phyloP scores from a whole-genome alignment of 1,284 basidiomycete genomes.

The Puccinia sorghi region DNA sequence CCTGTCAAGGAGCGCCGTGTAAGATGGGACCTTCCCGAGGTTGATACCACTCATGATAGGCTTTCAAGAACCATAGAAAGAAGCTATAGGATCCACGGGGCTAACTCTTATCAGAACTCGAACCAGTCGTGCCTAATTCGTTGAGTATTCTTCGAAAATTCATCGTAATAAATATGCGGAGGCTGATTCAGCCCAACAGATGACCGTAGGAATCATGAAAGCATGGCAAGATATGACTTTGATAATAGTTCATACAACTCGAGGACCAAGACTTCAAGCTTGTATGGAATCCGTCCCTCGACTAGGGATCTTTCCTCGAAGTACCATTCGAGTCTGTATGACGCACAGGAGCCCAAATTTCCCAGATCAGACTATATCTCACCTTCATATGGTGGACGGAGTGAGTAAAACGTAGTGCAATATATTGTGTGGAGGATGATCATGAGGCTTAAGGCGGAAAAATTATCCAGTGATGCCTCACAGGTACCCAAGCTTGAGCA shows the following conservation, averaged over 20 bases:
- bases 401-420: conserved; percentile 6
- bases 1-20: conserved; percentile 12
- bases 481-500: conserved; percentile 11
- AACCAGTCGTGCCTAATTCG: conserved; percentile 11
- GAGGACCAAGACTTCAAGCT: neutral
- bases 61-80: neutral
- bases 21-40: conserved; percentile 11
- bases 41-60: neutral
- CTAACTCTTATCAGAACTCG: neutral
- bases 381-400: too few relatives aligned
- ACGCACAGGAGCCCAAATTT: neutral
- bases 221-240: neutral
- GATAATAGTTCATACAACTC: neutral
- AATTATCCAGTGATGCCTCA: conserved; percentile 2
- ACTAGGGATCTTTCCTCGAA: neutral
- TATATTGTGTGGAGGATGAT: too few relatives aligned
- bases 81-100: neutral
- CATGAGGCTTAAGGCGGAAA: too few relatives aligned
- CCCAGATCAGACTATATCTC: conserved; percentile 4
- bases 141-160: neutral
- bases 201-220: neutral
- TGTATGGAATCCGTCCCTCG: conserved; percentile 13
- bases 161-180: neutral
- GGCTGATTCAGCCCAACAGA: neutral
- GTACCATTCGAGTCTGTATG: neutral